Evolutionary conservation across 2,329 filamentous ascomycete species (phyloP), one percentile per base, ranked within the genome.

Genomic region (Penicillium janthinellum): DNA sequence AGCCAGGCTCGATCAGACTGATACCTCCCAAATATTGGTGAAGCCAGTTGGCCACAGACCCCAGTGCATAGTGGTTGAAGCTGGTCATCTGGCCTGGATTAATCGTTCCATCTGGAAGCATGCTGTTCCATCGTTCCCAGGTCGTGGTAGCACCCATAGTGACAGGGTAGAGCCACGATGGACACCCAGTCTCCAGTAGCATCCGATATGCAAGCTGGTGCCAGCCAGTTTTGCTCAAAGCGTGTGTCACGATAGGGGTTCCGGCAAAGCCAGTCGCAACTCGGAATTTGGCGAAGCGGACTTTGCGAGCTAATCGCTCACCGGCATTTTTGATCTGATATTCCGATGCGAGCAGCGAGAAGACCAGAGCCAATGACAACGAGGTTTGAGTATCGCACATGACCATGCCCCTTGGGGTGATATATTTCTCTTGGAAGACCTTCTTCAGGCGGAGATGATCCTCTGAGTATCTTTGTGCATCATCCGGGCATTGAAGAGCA

Each of bases 61-160:
- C 78, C 1, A 79, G 67, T 0, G 78, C 75, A 47, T 79, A 79
- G 45, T 81, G 78, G 50, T 80, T 78, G 59, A 78, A 78, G 39
- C 72, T 75, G 0, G 77, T 79, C 78, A 80, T 79, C 15, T 71
- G 63, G 1, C 77, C 77, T 0, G 74, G 68, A 51, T 80, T 80
- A 50, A 79, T 70, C 1, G 59, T 65, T 2, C 74, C 76, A 53
- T 79, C 68, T 0, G 76, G 70, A 6, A 74, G 59, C 67, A 80
- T 71, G 48, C 69, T 73, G 59, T 81, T 74, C 78, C 78, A 80
- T 11, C 78, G 69, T 58, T 81, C 78, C 78, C 78, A 81, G 8
- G 75, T 73, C 0, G 77, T 80, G 0, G 78, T 80, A 0, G 73
- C 76, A 2, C 73, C 73, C 76, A 31, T 31, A 6, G 31, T 31